phyloP scores from a whole-genome alignment of 2,329 filamentous ascomycete genomes.

The Neoascochyta sp. region DNA sequence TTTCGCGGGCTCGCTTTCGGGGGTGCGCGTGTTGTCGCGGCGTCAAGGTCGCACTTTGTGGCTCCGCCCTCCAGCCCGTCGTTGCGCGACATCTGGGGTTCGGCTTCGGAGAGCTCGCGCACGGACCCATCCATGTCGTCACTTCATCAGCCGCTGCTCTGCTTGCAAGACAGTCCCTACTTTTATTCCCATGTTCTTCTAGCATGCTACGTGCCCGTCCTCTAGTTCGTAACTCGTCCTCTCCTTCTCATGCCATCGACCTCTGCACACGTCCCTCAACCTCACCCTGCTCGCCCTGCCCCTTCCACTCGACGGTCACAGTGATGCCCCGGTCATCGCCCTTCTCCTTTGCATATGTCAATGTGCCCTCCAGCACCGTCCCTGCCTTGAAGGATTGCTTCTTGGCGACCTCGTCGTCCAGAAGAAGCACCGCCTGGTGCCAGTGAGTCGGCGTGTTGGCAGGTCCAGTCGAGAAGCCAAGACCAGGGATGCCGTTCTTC shows the following conservation, averaged over 20 bases:
- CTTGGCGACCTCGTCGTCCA: constrained; percentile 55
- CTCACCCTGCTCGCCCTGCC: constrained; percentile 23
- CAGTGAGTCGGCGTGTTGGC: constrained; percentile 77
- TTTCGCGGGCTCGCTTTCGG: constrained; percentile 4
- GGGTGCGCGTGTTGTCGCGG: constrained; percentile 1
- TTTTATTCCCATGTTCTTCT: not conserved
- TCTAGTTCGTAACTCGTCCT: not conserved
- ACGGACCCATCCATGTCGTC: constrained; percentile 29
- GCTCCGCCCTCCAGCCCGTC: not conserved
- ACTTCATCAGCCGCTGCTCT: constrained; percentile 1
- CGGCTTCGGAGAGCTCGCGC: constrained; percentile 25
- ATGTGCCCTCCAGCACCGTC: constrained; percentile 63
- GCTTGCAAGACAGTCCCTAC: not conserved
- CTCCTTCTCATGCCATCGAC: constrained; percentile 24
- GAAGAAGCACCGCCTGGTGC: constrained; percentile 76
- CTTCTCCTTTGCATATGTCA: constrained; percentile 65
- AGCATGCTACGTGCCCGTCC: not conserved
- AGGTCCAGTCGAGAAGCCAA: constrained; percentile 88
- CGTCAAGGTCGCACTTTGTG: constrained; percentile 2
- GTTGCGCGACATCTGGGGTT: constrained; percentile 9
- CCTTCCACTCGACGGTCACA: constrained; percentile 41
- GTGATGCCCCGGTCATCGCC: constrained; percentile 40
- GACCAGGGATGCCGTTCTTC: constrained; percentile 53
- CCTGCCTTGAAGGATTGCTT: constrained; percentile 48
- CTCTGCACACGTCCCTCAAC: constrained; percentile 32